Conservation (phyloP, 164 flowering plant species). For the Vitis vinifera region DNA sequence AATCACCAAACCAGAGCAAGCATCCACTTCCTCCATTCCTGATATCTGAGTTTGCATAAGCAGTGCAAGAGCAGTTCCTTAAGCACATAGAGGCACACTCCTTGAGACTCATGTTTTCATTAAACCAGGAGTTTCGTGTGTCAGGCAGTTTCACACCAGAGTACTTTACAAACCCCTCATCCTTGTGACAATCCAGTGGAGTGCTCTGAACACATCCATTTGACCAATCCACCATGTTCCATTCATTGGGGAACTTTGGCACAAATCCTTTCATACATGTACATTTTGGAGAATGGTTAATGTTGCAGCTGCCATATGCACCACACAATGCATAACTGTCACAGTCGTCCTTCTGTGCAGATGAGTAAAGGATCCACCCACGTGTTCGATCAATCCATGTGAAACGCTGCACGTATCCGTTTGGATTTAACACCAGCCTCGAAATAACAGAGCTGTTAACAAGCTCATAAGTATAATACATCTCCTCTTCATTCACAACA, state of each 20-base stretch:
- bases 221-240: conserved; percentile 15
- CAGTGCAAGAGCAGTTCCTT: too few species aligned
- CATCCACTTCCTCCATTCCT: conserved; percentile 9
- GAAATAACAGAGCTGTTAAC: neutral
- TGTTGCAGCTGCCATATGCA: conserved; percentile 4
- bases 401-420: neutral
- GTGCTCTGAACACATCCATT: conserved; percentile 20
- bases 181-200: conserved; percentile 7
- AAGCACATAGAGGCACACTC: conserved; percentile 2
- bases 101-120: neutral
- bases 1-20: conserved; percentile 10
- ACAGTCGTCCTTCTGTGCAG: neutral
- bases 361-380: too few species aligned
- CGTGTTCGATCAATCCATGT: neutral
- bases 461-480: conserved; percentile 1
- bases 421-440: too few species aligned
- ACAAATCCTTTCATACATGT: conserved; percentile 19
- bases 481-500: neutral
- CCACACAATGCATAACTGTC: conserved; percentile 14
- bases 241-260: conserved; percentile 15
- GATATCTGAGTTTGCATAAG: too few species aligned
- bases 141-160: too few species aligned
- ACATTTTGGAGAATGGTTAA: conserved; percentile 7
- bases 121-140: conserved; percentile 12
- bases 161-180: conserved; percentile 15